These are phyloP conservation scores for Calocybe indica DNA, from an alignment of 768 basidiomycete species.

Conservation along the genomic window DNA sequence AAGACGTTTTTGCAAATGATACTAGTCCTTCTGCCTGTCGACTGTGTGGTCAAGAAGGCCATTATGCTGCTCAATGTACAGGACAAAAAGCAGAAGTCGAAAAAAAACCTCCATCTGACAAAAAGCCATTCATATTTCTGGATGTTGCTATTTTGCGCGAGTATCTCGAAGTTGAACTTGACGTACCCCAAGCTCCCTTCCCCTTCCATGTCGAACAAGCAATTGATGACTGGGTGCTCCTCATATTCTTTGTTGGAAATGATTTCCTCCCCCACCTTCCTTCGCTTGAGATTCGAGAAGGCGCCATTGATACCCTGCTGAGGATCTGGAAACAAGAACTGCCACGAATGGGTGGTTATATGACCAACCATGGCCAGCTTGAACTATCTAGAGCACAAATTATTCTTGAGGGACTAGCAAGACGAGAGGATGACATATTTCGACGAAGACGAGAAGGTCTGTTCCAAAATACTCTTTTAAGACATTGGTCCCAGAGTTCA, in stretches of 20 bases:
- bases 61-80: constrained; percentile 93
- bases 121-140: constrained; percentile 99
- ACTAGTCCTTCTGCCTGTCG: constrained; percentile 77
- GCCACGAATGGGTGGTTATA: constrained; percentile 93
- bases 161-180: constrained; percentile 95
- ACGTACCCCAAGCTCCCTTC: constrained; percentile 71
- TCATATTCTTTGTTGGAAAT: constrained; percentile 99
- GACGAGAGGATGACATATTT: constrained; percentile 94
- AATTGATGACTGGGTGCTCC: constrained; percentile 99
- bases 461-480: constrained; percentile 21
- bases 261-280: constrained; percentile 98
- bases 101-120: constrained; percentile 65
- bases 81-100: constrained; percentile 64
- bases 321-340: constrained; percentile 94
- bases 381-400: constrained; percentile 84
- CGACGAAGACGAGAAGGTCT: constrained; percentile 84
- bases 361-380: constrained; percentile 89
- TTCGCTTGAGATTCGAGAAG: constrained; percentile 97
- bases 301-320: constrained; percentile 95
- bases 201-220: constrained; percentile 93
- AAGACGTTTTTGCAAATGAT: constrained; percentile 91
- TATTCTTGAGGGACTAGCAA: constrained; percentile 93
- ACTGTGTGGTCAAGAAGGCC: constrained; percentile 91
- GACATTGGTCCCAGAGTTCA: constrained; percentile 5
- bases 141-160: constrained; percentile 94